Conservation (phyloP, 768 basidiomycete species). For the Postia placenta region DNA sequence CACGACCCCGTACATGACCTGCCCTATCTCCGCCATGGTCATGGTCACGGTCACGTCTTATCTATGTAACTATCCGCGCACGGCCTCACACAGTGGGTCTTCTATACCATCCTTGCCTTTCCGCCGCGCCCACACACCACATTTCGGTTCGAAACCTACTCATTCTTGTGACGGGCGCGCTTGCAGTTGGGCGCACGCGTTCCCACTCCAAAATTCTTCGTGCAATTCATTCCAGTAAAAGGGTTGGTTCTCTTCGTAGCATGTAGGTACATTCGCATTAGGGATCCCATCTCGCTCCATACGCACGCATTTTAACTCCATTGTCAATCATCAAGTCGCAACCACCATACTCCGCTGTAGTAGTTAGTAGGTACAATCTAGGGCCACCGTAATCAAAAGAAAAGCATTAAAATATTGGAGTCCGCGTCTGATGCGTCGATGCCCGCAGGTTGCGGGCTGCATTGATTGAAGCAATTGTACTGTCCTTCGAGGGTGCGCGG, state of each 20-base stretch:
- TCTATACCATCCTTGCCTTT: slow-evolving; percentile 3
- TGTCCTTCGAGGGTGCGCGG: too few relatives aligned
- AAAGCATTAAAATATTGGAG: too few relatives aligned
- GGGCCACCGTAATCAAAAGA: too few relatives aligned
- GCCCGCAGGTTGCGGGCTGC: too few relatives aligned
- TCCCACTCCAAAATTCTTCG: slow-evolving; percentile 2
- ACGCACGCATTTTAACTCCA: neutral
- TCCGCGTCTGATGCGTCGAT: too few relatives aligned
- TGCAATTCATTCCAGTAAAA: neutral
- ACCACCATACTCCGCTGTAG: neutral
- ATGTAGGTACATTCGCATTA: neutral
- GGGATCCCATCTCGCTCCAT: neutral
- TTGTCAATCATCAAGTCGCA: neutral
- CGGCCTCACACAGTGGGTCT: slow-evolving; percentile 3
- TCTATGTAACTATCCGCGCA: slow-evolving; percentile 11
- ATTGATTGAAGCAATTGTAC: too few relatives aligned
- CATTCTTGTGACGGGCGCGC: neutral
- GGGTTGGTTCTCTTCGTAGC: neutral
- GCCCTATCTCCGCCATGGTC: slow-evolving; percentile 2
- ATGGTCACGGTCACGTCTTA: slow-evolving; percentile 5
- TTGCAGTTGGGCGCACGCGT: neutral
- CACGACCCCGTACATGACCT: neutral
- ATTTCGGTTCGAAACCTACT: neutral
- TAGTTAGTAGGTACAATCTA: too few relatives aligned
- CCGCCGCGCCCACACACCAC: neutral